These are phyloP conservation scores for Whalleya microplaca DNA, from an alignment of 2,329 filamentous ascomycete species.

Conservation along the genomic window DNA sequence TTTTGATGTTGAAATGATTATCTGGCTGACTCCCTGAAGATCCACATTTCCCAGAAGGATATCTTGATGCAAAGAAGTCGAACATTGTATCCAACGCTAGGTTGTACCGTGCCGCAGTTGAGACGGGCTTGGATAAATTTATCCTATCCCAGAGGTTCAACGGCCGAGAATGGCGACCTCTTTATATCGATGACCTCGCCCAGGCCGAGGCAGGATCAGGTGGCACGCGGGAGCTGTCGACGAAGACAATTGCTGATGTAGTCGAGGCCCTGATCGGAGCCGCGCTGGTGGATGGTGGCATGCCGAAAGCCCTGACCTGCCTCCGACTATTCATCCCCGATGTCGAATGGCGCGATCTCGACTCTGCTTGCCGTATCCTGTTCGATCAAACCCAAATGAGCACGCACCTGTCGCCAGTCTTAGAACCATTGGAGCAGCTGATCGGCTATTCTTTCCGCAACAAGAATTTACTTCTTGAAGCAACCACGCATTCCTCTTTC, in stretches of 20 bases:
- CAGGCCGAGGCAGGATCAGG: conserved; percentile 2
- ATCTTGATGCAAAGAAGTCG: conserved; percentile 70
- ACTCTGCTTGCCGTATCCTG: conserved; percentile 46
- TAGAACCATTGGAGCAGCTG: conserved; percentile 62
- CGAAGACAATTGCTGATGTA: conserved; percentile 84
- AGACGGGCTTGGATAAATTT: conserved; percentile 70
- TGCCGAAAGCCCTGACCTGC: conserved; percentile 64
- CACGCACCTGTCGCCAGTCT: conserved; percentile 42
- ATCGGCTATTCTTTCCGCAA: conserved; percentile 74
- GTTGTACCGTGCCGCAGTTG: conserved; percentile 67
- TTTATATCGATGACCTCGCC: conserved; percentile 55
- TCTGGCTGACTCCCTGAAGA: conserved; percentile 46
- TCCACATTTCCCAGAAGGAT: conserved; percentile 74
- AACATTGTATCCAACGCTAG: conserved; percentile 73
- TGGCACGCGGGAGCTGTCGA: conserved; percentile 43
- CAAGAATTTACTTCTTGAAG: conserved; percentile 72
- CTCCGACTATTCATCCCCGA: conserved; percentile 69
- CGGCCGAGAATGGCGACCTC: conserved; percentile 71
- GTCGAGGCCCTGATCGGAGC: conserved; percentile 84
- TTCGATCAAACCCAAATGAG: conserved; percentile 44
- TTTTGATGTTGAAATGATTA: neutral
- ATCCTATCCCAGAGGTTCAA: conserved; percentile 73
- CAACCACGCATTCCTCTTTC: conserved; percentile 76
- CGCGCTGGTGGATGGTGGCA: conserved; percentile 70
- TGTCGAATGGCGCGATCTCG: conserved; percentile 55